Conservation (phyloP, 176 grass and related monocot genomes). For the Themeda triandra region DNA sequence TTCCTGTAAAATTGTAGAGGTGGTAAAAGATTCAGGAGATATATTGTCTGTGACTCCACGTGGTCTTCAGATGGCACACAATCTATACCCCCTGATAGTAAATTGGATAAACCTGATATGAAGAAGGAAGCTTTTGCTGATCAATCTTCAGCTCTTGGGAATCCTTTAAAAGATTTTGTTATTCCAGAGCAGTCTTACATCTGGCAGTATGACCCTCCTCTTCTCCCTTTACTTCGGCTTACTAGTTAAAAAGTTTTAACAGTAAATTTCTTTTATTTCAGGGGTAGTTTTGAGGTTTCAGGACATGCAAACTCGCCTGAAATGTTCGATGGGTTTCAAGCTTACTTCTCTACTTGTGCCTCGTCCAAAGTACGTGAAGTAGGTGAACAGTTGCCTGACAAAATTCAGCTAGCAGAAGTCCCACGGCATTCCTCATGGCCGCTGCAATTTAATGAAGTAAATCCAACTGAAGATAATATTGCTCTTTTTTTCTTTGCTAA, state of each 20-base stretch:
- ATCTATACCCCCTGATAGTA: background rate
- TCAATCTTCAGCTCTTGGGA: slow-evolving; percentile 42
- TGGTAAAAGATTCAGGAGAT: slow-evolving; percentile 12
- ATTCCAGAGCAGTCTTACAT: slow-evolving; percentile 82
- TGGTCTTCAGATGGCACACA: slow-evolving; percentile 19
- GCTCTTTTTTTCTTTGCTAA: slow-evolving; percentile 97
- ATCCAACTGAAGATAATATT: slow-evolving; percentile 73
- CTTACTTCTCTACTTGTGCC: slow-evolving; percentile 69
- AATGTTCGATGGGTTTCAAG: slow-evolving; percentile 80
- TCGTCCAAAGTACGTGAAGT: slow-evolving; percentile 74
- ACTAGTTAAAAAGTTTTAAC: slow-evolving; percentile 17
- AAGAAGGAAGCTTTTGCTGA: slow-evolving; percentile 41
- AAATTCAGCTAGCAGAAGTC: slow-evolving; percentile 70
- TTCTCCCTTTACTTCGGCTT: slow-evolving; percentile 3
- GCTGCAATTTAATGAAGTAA: slow-evolving; percentile 58
- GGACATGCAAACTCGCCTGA: slow-evolving; percentile 44
- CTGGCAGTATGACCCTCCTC: slow-evolving; percentile 89
- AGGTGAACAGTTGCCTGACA: slow-evolving; percentile 57
- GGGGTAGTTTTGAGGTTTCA: slow-evolving; percentile 86
- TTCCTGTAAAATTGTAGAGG: slow-evolving; percentile 24
- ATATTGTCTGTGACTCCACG: slow-evolving; percentile 14
- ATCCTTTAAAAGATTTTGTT: slow-evolving; percentile 42
- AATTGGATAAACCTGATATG: slow-evolving; percentile 35
- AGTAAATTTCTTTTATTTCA: slow-evolving; percentile 46
- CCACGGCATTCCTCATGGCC: slow-evolving; percentile 66